Percentiles rank a stretch among this genome's conserved stretches.
Evolutionary conservation across 2,329 filamentous ascomycete genomes (phyloP).

Genomic region (Pseudohalonectria lignicola): DNA sequence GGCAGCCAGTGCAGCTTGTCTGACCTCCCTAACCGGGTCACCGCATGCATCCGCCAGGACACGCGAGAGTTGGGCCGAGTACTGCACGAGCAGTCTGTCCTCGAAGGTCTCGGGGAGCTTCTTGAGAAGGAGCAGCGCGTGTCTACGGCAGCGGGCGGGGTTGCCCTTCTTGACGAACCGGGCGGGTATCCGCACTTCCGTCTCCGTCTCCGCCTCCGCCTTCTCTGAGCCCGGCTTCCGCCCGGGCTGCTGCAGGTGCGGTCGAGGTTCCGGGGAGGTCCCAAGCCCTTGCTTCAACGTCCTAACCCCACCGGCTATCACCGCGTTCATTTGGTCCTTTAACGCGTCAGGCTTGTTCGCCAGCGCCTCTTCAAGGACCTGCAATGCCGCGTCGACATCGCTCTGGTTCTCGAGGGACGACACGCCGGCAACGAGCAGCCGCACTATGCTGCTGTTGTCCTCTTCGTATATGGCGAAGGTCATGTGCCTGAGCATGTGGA

Average conservation of each 20-base stretch:
- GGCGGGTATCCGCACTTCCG: too few species aligned
- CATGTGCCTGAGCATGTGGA: slow-evolving; percentile 38
- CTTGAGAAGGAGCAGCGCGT: slow-evolving; percentile 35
- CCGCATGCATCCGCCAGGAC: slow-evolving; percentile 40
- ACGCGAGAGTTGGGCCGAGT: slow-evolving; percentile 30
- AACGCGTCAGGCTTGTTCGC: slow-evolving; percentile 31
- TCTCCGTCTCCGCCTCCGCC: slow-evolving; percentile 6
- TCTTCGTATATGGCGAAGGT: slow-evolving; percentile 38
- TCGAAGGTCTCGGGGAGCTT: slow-evolving; percentile 37
- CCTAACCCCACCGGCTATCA: too few species aligned
- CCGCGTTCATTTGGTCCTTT: slow-evolving; percentile 34
- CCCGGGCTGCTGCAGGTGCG: background rate
- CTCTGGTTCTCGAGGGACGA: slow-evolving; percentile 26
- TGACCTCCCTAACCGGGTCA: slow-evolving; percentile 39
- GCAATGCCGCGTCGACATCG: slow-evolving; percentile 36
- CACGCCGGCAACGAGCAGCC: slow-evolving; percentile 35
- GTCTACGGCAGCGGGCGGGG: slow-evolving; percentile 27
- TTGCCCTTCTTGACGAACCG: background rate
- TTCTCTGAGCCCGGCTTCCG: background rate
- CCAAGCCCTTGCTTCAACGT: too few species aligned
- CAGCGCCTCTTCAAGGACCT: slow-evolving; percentile 36
- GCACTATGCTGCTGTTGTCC: slow-evolving; percentile 33
- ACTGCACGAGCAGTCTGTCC: slow-evolving; percentile 29
- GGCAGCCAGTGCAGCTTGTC: slow-evolving; percentile 35
- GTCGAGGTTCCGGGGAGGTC: too few species aligned